Base-by-base conservation (phyloP, 345 rosid genomes). In the Turritis glabra region DNA sequence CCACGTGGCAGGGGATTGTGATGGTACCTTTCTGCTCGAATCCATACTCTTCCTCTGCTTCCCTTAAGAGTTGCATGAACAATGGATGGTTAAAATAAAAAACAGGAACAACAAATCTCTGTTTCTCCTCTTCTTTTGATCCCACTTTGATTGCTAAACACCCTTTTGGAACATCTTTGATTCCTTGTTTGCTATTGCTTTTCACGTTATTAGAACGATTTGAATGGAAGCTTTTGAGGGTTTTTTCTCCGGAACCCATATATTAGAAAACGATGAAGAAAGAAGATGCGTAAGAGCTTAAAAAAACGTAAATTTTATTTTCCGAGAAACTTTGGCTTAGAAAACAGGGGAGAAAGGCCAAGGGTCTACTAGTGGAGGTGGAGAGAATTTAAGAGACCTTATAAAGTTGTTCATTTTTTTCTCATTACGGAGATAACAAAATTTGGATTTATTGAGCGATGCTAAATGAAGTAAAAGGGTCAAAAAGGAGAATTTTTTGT, bases 11-110 rank as follows among this genome's bases (percentile, higher is more conserved):
- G 55, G 87, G 91, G 57, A 87, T 87, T 2, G 89, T 82, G 77
- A 87, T 87, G 15, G 83, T 79, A 25, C 91, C 91, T 66, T 87
- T 85, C 54, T 87, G 89, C 48, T 87, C 89, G 56, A 85, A 87
- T 19, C 91, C 90, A 46, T 82, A 86, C 60, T 84, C 90, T 55
- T 84, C 83, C 18, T 86, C 90, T 0, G 90, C 88, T 57, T 81
- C 84, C 5, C 69, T 84, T 67, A 86, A 59, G 53, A 86, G 88
- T 48, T 83, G 86, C 74, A 84, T 76, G 82, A 86, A 86, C 76
- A 86, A 50, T 10, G 88, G 90, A 50, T 86, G 88, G 68, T 86
- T 85, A 29, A 86, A 81, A 68, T 84, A 86, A 1, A 76, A 40
- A 46, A 86, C 81, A 55, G 88, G 90, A 51, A 86, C 80, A 50